Conservation (phyloP, 495 filamentous ascomycete genomes). For the Cladorrhinum samala region DNA sequence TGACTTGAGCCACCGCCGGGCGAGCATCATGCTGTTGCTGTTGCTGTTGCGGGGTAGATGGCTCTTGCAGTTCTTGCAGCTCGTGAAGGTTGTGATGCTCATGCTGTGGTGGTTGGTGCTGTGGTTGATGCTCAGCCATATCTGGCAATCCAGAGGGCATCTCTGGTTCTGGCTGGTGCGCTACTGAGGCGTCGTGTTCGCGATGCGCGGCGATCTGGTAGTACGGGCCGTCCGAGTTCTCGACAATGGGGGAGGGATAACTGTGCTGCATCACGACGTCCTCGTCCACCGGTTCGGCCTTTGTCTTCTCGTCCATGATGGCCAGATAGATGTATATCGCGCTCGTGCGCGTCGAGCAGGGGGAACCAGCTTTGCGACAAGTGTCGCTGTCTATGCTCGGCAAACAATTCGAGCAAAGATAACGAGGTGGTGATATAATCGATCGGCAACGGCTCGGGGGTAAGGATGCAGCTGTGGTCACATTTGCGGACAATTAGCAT, state of each 20-base stretch:
- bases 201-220: constrained; percentile 21
- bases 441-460: not conserved
- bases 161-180: constrained; percentile 11
- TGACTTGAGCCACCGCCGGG: constrained; percentile 30
- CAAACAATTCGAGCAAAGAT: no score
- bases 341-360: not conserved
- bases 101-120: constrained; percentile 15
- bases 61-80: constrained; percentile 22
- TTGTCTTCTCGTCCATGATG: constrained; percentile 23
- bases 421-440: no score
- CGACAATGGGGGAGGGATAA: constrained; percentile 25
- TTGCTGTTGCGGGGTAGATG: constrained; percentile 24
- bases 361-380: no score
- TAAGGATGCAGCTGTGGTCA: constrained; percentile 8
- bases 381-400: not conserved
- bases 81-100: constrained; percentile 21
- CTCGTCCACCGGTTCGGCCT: constrained; percentile 13
- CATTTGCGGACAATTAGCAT: constrained; percentile 18
- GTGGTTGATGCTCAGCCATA: constrained; percentile 18
- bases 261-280: constrained; percentile 22
- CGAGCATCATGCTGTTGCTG: constrained; percentile 27
- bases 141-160: constrained; percentile 15
- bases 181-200: constrained; percentile 17
- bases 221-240: constrained; percentile 22
- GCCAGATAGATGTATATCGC: not conserved